Evolutionary conservation across 805 yeast genomes (phyloP).

Genomic region (Lipomyces oligophaga): DNA sequence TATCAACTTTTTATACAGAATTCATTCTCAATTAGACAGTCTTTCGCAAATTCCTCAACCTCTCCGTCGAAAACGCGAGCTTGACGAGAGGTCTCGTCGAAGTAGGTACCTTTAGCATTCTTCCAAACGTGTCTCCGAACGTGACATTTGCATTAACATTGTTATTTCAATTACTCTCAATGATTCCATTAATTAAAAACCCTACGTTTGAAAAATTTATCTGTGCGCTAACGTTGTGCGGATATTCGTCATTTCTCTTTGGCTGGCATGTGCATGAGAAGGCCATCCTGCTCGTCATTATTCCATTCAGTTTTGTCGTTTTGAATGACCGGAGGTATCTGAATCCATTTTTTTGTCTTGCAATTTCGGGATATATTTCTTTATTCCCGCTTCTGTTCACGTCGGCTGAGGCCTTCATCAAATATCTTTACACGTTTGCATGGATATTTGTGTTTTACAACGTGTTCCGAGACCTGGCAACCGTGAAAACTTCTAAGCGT

Average conservation of each 20-base stretch:
- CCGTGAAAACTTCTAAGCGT: slow-evolving; percentile 33
- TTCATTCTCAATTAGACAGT: neutral
- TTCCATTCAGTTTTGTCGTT: slow-evolving; percentile 77
- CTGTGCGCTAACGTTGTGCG: slow-evolving; percentile 84
- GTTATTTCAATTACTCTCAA: slow-evolving; percentile 67
- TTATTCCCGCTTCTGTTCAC: slow-evolving; percentile 83
- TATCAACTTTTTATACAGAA: neutral
- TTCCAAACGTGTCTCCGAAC: slow-evolving; percentile 77
- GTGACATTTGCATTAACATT: slow-evolving; percentile 73
- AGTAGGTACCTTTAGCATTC: slow-evolving; percentile 73
- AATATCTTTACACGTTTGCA: slow-evolving; percentile 68
- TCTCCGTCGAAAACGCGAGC: slow-evolving; percentile 3
- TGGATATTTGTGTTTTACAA: slow-evolving; percentile 80
- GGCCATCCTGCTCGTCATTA: slow-evolving; percentile 82
- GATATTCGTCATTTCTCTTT: slow-evolving; percentile 82
- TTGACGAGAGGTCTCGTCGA: slow-evolving; percentile 85
- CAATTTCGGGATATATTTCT: slow-evolving; percentile 79
- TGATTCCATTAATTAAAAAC: slow-evolving; percentile 41
- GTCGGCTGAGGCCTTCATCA: slow-evolving; percentile 73
- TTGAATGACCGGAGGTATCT: slow-evolving; percentile 67
- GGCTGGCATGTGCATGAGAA: slow-evolving; percentile 99
- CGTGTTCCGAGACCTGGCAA: slow-evolving; percentile 55
- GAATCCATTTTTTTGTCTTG: slow-evolving; percentile 65
- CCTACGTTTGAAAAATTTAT: slow-evolving; percentile 77
- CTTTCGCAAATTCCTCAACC: neutral